phyloP scores from a whole-genome alignment of 768 basidiomycete genomes.

The Leccinum subtestaceum region DNA sequence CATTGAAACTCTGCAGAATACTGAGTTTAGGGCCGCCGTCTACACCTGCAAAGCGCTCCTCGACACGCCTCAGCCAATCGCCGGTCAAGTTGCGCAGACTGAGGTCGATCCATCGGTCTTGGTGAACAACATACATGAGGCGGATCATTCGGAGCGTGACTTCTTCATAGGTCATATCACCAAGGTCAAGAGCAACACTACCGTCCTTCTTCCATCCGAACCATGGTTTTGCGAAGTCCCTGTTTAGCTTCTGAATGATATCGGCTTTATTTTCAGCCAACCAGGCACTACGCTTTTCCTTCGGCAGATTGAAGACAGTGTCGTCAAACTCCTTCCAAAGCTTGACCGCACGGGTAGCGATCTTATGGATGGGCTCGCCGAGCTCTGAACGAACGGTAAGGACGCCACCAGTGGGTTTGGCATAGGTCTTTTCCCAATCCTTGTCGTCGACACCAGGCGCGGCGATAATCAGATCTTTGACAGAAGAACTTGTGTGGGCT shows the following conservation, averaged over 20 bases:
- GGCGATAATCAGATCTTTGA: constrained; percentile 95
- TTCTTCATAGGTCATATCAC: constrained; percentile 99
- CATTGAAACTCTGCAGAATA: constrained; percentile 75
- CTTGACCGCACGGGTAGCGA: constrained; percentile 94
- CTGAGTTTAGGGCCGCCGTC: constrained; percentile 82
- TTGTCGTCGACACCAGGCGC: constrained; percentile 89
- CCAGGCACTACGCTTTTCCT: constrained; percentile 94
- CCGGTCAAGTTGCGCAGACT: constrained; percentile 91
- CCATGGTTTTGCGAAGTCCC: constrained; percentile 95
- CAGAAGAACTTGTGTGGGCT: constrained; percentile 89
- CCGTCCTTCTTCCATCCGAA: constrained; percentile 97
- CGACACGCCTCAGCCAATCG: constrained; percentile 94
- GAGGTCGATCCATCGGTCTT: constrained; percentile 90
- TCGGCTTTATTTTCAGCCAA: constrained; percentile 83
- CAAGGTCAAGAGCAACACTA: constrained; percentile 75
- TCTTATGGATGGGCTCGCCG: constrained; percentile 98
- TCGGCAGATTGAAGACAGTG: constrained; percentile 90
- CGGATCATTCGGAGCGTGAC: constrained; percentile 87
- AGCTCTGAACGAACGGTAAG: constrained; percentile 97
- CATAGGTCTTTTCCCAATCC: constrained; percentile 93
- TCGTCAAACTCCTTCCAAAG: constrained; percentile 99
- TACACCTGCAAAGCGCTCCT: constrained; percentile 92
- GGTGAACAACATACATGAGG: constrained; percentile 90
- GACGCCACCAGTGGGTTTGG: constrained; percentile 92
- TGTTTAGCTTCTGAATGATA: constrained; percentile 88